phyloP scores from a whole-genome alignment of 2,329 filamentous ascomycete species.

The Ascochyta clinopodiicola region DNA sequence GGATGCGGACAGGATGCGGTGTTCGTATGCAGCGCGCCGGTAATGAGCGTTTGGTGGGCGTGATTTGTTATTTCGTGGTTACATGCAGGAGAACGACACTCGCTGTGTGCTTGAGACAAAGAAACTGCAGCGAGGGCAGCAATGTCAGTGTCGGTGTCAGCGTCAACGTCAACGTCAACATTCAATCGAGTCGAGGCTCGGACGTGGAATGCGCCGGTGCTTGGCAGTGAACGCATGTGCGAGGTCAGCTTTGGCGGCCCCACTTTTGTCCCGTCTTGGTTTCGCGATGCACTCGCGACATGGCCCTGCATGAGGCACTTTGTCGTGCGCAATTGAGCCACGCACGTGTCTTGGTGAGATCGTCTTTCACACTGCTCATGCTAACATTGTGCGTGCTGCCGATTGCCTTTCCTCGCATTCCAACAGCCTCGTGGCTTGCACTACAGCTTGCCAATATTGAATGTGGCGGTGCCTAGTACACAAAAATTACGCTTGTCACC shows the following conservation, averaged over 20 bases:
- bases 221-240: slow-evolving; percentile 18
- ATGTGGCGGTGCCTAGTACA: too few species aligned
- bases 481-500: not conserved
- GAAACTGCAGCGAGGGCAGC: not conserved
- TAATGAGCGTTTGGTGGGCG: slow-evolving; percentile 1
- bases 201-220: slow-evolving; percentile 11
- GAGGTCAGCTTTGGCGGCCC: slow-evolving; percentile 8
- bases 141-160: not conserved
- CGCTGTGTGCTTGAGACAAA: not conserved
- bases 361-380: not conserved
- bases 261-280: slow-evolving; percentile 8
- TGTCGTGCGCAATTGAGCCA: not conserved
- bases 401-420: too few species aligned
- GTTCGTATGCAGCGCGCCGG: slow-evolving; percentile 2
- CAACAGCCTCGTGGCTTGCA: slow-evolving; percentile 9
- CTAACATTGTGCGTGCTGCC: not conserved
- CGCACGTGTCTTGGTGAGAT: not conserved
- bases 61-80: not conserved
- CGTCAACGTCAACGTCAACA: too few species aligned
- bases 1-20: not conserved
- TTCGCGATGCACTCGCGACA: slow-evolving; percentile 3
- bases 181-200: not conserved
- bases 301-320: slow-evolving; percentile 4
- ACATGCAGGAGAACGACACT: not conserved
- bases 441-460: not conserved